Percentiles rank a stretch among this genome's conserved stretches.
Conservation (phyloP, 768 basidiomycete species). For the Tricholoma saponaceum region DNA sequence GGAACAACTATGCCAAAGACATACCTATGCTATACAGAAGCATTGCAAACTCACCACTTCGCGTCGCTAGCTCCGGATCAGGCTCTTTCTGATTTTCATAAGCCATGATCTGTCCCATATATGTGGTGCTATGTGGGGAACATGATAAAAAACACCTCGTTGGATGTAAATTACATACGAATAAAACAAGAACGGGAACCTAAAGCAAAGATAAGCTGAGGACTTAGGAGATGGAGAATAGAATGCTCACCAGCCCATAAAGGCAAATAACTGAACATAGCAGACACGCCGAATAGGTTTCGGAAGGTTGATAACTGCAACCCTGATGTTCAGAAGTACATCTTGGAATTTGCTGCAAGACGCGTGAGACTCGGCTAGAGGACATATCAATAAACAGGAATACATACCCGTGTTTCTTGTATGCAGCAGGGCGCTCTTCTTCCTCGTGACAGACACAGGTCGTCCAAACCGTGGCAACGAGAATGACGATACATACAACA, state of each 20-base stretch:
- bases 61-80: constrained; percentile 76
- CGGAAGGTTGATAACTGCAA: constrained; percentile 71
- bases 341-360: constrained; percentile 57
- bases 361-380: neutral
- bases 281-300: constrained; percentile 85
- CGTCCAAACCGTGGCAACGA: constrained; percentile 78
- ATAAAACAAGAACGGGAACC: constrained; percentile 96
- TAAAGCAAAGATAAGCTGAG: constrained; percentile 20
- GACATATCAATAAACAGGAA: constrained; percentile 1
- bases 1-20: constrained; percentile 15
- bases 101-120: constrained; percentile 93
- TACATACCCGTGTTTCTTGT: constrained; percentile 34
- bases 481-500: constrained; percentile 74
- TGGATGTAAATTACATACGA: constrained; percentile 43
- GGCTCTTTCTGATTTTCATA: constrained; percentile 70
- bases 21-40: constrained; percentile 85
- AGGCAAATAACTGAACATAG: constrained; percentile 90
- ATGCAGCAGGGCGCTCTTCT: constrained; percentile 50
- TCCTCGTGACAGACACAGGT: constrained; percentile 88
- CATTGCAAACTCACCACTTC: constrained; percentile 86
- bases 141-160: neutral
- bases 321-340: constrained; percentile 74
- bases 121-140: constrained; percentile 64
- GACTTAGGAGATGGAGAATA: neutral
- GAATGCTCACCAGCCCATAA: constrained; percentile 83